These are phyloP conservation scores for Fomitopsis pinicola DNA, from an alignment of 1,284 basidiomycete genomes.

Conservation along the genomic window DNA sequence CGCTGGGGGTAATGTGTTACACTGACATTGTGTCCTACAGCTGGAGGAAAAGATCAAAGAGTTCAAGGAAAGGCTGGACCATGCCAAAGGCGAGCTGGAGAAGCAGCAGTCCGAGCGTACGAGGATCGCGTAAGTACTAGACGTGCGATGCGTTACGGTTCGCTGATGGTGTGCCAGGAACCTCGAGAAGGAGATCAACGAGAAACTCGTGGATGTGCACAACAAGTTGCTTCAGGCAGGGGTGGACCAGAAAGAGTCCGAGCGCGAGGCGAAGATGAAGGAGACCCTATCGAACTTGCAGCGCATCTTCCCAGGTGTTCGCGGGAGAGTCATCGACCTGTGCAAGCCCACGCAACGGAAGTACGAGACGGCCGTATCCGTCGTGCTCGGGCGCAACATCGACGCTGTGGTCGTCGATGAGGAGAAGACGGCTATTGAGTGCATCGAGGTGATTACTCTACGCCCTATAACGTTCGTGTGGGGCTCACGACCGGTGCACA, in stretches of 20 bases:
- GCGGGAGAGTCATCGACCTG: slow-evolving; percentile 88
- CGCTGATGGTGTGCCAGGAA: slow-evolving; percentile 49
- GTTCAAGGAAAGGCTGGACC: slow-evolving; percentile 51
- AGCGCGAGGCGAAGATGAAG: slow-evolving; percentile 81
- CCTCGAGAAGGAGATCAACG: slow-evolving; percentile 86
- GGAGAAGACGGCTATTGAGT: slow-evolving; percentile 96
- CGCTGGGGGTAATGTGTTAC: not conserved
- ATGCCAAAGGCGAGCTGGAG: slow-evolving; percentile 67
- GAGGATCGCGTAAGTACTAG: slow-evolving; percentile 55
- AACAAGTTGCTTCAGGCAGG: slow-evolving; percentile 86
- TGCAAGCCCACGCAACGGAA: slow-evolving; percentile 92
- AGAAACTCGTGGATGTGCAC: slow-evolving; percentile 82
- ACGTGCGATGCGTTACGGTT: not conserved
- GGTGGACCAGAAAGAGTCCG: slow-evolving; percentile 81
- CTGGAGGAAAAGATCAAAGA: slow-evolving; percentile 55
- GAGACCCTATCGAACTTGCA: slow-evolving; percentile 84
- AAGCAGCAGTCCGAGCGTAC: slow-evolving; percentile 73
- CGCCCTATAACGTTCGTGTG: not conserved
- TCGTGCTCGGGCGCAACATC: slow-evolving; percentile 92
- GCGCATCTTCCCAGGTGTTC: slow-evolving; percentile 86
- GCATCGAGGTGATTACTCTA: slow-evolving; percentile 73
- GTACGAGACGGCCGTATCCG: slow-evolving; percentile 91
- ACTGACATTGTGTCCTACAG: slow-evolving; percentile 28
- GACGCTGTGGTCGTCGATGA: slow-evolving; percentile 96
- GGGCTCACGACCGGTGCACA: not conserved